Base-by-base conservation (phyloP, 768 basidiomycete genomes). In the Tulasnella sp. region DNA sequence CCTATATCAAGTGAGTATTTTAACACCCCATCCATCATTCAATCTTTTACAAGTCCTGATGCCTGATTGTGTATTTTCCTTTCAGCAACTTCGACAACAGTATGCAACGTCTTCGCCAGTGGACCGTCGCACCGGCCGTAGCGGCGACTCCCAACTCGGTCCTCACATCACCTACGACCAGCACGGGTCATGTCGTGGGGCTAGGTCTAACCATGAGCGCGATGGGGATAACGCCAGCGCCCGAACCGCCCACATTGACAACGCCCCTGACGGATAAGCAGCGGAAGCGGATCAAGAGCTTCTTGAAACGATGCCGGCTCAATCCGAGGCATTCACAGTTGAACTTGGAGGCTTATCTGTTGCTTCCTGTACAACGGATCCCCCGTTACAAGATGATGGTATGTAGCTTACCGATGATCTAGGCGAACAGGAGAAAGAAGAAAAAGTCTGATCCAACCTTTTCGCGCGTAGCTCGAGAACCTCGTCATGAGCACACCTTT, bases 361-460 rank as follows among this genome's bases (percentile, higher is more conserved):
- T 99, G 7, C 79, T 98, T 46, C 96, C 96, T 38, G 86, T 99
- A 12, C 96, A 99, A 69, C 83, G 96, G 54, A 88, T 99, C 67
- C 96, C 96, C 12, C 83, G 96, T n/a, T 99, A 99, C 74, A 83
- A 88, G 61, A 73, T 99, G 60, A 76, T 99, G 65, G 91, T 96
- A 66, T 70, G 84, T 75, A n/a, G 27, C n/a, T 10, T 25, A 15
- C 38, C 7, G 17, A 11, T 7, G n/a, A 15, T 25, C 21, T 8
- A 3, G 24, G 21, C 42, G 21, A 10, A 48, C 60, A 31, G 45
- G 60, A 60, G 34, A 61, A 60, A 17, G 4, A 10, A n/a, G 9
- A 19, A 46, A 11, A 19, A 15, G 27, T 50, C 50, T 15, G 11
- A 11, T n/a, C 31, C 17, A 65, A 31, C 7, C 24, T 43, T 56